A percentile compares a stretch with the other conserved stretches of the same genome.
Evolutionary conservation across 2,329 filamentous ascomycete genomes (phyloP).

Genomic region (Penicillium thymicola): DNA sequence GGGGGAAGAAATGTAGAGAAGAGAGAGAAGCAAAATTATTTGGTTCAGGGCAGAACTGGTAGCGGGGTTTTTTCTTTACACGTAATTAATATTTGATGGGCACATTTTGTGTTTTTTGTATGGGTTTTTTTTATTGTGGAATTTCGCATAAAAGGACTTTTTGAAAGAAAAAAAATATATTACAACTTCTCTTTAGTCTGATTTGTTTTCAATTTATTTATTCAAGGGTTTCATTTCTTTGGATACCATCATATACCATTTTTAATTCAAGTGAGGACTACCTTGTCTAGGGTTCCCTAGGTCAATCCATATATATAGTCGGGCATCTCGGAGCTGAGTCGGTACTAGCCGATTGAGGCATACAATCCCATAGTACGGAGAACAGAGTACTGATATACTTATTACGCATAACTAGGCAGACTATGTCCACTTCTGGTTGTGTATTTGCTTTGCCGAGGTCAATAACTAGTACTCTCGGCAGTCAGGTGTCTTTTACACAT

Average conservation of each 20-base stretch:
- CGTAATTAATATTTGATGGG: conserved; percentile 6
- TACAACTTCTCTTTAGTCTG: neutral
- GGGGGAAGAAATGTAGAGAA: conserved; percentile 20
- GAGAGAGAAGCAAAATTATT: conserved; percentile 29
- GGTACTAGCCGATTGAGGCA: neutral
- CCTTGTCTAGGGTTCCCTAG: neutral
- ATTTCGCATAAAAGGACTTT: conserved; percentile 8
- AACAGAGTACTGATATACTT: neutral
- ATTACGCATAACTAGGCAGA: neutral
- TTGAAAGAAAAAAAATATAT: neutral
- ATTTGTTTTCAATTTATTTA: neutral
- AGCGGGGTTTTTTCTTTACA: conserved; percentile 23
- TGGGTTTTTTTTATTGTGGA: conserved; percentile 11
- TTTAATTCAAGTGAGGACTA: neutral
- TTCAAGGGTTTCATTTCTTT: neutral
- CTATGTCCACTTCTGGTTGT: neutral
- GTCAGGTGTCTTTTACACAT: neutral
- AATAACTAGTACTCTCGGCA: neutral
- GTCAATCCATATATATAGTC: neutral
- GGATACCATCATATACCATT: neutral
- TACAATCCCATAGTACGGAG: neutral
- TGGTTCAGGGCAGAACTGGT: conserved; percentile 26
- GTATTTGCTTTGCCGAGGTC: conserved; percentile 4
- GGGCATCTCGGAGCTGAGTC: neutral
- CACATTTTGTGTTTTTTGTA: neutral